These are phyloP conservation scores for Triticum monococcum DNA, from an alignment of 176 grass and related monocot genomes.

Conservation along the genomic window DNA sequence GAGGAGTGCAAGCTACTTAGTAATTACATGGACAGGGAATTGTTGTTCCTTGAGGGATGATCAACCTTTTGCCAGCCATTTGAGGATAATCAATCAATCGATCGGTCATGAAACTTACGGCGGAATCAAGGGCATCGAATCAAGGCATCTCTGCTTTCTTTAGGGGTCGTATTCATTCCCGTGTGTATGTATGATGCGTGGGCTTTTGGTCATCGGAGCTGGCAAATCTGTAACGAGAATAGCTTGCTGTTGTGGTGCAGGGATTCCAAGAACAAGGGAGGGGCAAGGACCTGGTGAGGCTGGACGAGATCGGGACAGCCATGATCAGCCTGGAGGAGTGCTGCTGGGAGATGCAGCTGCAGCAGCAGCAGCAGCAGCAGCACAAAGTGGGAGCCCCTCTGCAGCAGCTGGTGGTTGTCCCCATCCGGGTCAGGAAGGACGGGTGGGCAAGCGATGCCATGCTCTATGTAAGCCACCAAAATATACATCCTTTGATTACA, in stretches of 20 bases:
- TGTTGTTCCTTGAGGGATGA: constrained; percentile 1
- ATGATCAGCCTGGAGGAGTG: constrained; percentile 73
- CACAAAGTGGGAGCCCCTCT: constrained; percentile 15
- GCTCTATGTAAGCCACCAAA: constrained; percentile 71
- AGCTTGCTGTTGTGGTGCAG: constrained; percentile 48
- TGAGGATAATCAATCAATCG: not conserved
- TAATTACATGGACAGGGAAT: constrained; percentile 3
- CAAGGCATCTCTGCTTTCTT: constrained; percentile 30
- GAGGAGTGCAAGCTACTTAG: not conserved
- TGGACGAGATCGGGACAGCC: constrained; percentile 74
- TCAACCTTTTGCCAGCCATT: constrained; percentile 28
- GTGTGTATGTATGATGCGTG: constrained; percentile 7
- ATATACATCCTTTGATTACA: not conserved
- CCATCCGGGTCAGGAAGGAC: constrained; percentile 62
- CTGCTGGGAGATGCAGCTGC: constrained; percentile 58
- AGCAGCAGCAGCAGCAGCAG: constrained; percentile 35
- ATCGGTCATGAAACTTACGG: constrained; percentile 16
- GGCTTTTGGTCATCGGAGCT: constrained; percentile 16
- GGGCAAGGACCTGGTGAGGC: constrained; percentile 56
- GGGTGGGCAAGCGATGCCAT: constrained; percentile 72
- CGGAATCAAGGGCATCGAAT: not conserved
- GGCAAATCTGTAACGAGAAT: constrained; percentile 32
- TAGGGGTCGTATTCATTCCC: not conserved
- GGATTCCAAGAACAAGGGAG: constrained; percentile 61
- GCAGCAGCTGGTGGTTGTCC: constrained; percentile 59